Evolutionary conservation across 2,329 filamentous ascomycete genomes (phyloP).

Genomic region (Orbilia blumenaviensis): DNA sequence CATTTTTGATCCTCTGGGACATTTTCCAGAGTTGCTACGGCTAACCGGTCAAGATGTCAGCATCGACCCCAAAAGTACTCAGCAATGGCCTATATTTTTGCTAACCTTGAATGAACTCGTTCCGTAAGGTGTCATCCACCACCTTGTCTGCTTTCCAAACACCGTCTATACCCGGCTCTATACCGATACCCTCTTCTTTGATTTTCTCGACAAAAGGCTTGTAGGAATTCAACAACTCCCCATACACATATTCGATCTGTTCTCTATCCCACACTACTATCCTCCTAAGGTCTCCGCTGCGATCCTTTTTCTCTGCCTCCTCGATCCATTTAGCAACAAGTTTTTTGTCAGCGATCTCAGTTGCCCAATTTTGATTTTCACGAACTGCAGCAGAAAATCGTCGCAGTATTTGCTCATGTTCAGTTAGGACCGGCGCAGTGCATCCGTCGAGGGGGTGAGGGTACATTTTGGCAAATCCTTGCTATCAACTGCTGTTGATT

Average conservation of each 20-base stretch:
- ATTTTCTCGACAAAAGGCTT: slow-evolving; percentile 17
- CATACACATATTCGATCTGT: slow-evolving; percentile 16
- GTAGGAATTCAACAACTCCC: slow-evolving; percentile 36
- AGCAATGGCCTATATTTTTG: too few relatives aligned
- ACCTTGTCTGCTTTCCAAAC: slow-evolving; percentile 35
- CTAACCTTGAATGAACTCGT: slow-evolving; percentile 37
- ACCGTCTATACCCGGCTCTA: slow-evolving; percentile 47
- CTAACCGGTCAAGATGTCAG: slow-evolving; percentile 42
- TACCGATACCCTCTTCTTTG: not conserved
- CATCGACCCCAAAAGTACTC: not conserved
- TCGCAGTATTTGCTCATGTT: not conserved
- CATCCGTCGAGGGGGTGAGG: slow-evolving; percentile 7
- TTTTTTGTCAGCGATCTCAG: not conserved
- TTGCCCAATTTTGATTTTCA: not conserved
- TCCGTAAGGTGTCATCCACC: slow-evolving; percentile 1
- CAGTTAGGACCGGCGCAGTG: not conserved
- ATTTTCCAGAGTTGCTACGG: slow-evolving; percentile 65
- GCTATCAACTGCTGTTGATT: too few relatives aligned
- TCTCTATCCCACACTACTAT: slow-evolving; percentile 19
- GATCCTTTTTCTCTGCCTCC: not conserved
- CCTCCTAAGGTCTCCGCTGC: not conserved
- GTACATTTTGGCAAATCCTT: not conserved
- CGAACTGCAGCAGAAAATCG: not conserved
- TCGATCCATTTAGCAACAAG: not conserved
- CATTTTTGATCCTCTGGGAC: slow-evolving; percentile 66